phyloP scores from a whole-genome alignment of 2,329 filamentous ascomycete genomes.

The Aspergillus quadricinctus region DNA sequence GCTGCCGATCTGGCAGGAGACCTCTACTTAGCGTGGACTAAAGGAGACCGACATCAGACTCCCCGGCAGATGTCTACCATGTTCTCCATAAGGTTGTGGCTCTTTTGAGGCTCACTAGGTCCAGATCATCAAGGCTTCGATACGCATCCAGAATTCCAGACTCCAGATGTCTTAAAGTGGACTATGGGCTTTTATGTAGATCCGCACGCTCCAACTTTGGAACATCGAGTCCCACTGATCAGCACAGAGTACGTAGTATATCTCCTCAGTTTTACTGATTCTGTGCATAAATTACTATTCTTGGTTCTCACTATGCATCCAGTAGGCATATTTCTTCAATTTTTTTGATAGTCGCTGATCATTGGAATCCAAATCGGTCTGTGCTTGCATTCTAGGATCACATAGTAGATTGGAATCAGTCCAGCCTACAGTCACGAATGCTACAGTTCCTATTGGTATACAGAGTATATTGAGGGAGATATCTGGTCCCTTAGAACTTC shows the following conservation, averaged over 20 bases:
- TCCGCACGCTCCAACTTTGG: constrained; percentile 5
- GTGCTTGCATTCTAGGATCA: too few relatives aligned
- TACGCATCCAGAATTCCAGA: not conserved
- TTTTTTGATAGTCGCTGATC: not conserved
- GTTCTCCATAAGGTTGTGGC: not conserved
- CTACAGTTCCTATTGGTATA: too few relatives aligned
- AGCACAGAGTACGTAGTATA: constrained; percentile 1
- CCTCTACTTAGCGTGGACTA: too few relatives aligned
- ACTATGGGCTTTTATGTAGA: constrained; percentile 4
- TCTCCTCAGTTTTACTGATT: not conserved
- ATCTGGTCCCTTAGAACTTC: too few relatives aligned
- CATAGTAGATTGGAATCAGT: too few relatives aligned
- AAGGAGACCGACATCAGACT: not conserved
- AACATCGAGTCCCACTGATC: constrained; percentile 11
- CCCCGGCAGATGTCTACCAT: not conserved
- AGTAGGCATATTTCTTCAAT: not conserved
- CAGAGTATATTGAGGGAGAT: too few relatives aligned
- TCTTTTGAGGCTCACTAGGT: not conserved
- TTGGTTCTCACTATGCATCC: not conserved
- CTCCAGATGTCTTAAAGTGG: not conserved
- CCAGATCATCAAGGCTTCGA: not conserved
- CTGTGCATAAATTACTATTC: not conserved
- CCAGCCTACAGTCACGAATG: not conserved
- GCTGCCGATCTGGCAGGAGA: not conserved
- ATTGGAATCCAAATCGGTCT: not conserved